Conservation (phyloP, 768 basidiomycete species). For the Russula sp. region DNA sequence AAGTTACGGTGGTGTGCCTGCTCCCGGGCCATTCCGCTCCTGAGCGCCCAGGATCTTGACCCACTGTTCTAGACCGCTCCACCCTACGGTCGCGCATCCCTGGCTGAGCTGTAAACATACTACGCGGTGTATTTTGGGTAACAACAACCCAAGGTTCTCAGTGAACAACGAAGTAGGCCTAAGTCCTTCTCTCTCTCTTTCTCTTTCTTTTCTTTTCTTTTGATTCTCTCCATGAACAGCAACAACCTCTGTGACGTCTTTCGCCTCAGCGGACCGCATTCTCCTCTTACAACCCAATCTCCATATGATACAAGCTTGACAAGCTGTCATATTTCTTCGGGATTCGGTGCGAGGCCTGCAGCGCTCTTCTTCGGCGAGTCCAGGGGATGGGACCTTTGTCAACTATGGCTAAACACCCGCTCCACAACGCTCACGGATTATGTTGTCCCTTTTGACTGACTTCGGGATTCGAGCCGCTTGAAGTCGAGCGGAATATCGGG, state of each 20-base stretch:
- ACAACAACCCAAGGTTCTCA: background rate
- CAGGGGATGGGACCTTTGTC: background rate
- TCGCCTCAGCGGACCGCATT: background rate
- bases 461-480: background rate
- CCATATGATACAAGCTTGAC: conserved; percentile 1
- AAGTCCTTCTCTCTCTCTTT: background rate
- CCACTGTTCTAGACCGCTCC: background rate
- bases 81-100: background rate
- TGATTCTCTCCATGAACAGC: background rate
- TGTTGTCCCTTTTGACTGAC: background rate
- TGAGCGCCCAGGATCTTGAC: background rate
- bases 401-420: background rate
- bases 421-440: background rate
- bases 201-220: background rate
- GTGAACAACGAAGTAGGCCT: background rate
- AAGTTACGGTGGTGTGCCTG: background rate
- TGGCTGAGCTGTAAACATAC: background rate
- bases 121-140: background rate
- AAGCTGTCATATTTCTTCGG: background rate
- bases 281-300: background rate
- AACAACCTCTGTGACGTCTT: background rate
- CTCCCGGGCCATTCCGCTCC: background rate
- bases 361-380: background rate
- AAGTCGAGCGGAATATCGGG: background rate
- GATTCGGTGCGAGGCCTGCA: background rate